Conservation (phyloP, 352 stramenopile genomes). For the Phytophthora meadii region DNA sequence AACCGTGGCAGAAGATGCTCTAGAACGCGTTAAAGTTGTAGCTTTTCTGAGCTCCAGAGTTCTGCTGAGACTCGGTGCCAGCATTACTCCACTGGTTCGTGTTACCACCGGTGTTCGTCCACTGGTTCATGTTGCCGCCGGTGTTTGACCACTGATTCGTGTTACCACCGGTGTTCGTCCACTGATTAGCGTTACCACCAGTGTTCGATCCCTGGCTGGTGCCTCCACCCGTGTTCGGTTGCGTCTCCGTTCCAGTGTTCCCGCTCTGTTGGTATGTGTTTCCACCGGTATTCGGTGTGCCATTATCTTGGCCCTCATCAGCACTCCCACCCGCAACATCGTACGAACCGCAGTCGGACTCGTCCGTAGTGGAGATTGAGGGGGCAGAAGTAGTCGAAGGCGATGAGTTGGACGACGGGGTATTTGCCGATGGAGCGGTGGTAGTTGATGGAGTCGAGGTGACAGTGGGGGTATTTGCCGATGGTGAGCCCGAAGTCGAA, state of each 20-base stretch:
- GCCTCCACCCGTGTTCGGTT: background rate
- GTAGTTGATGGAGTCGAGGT: background rate
- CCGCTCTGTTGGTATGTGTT: background rate
- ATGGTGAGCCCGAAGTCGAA: background rate
- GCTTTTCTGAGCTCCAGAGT: slow-evolving; percentile 9
- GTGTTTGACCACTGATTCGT: background rate
- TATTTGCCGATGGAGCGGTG: background rate
- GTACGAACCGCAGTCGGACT: background rate
- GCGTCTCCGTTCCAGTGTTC: background rate
- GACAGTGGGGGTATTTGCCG: background rate
- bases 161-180: background rate
- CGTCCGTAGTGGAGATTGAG: background rate
- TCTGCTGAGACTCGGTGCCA: background rate
- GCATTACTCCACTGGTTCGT: slow-evolving; percentile 1
- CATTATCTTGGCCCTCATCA: slow-evolving; percentile 1
- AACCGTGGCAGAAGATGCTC: slow-evolving; percentile 5
- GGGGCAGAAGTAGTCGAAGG: background rate
- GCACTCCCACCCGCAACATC: slow-evolving; percentile 9
- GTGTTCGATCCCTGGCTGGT: background rate
- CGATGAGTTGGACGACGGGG: background rate
- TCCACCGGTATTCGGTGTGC: background rate
- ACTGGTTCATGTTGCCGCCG: background rate
- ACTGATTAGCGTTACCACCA: background rate
- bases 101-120: background rate
- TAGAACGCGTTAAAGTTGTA: slow-evolving; percentile 22